phyloP scores from a whole-genome alignment of 2,329 filamentous ascomycete species.

The Fusarium sp. region DNA sequence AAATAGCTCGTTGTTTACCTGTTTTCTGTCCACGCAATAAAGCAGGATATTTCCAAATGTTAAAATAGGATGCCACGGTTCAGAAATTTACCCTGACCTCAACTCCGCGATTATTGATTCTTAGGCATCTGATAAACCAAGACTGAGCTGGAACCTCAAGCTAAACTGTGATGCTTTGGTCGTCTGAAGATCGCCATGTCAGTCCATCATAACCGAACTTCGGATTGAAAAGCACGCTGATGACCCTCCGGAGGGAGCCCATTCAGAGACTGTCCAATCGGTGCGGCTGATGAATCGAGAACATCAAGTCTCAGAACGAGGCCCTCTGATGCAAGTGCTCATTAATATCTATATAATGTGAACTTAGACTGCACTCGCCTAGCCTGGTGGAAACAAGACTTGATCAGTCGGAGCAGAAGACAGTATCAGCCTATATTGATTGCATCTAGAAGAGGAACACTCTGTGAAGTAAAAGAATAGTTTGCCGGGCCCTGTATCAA shows the following conservation, averaged over 20 bases:
- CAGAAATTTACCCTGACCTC: background rate
- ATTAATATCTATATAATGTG: too few species aligned
- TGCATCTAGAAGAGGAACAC: background rate
- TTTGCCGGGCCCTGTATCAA: fast-evolving
- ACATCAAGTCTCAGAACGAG: background rate
- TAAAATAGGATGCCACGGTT: background rate
- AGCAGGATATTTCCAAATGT: background rate
- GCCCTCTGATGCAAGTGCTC: background rate
- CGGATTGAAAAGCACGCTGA: fast-evolving
- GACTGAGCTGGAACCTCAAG: background rate
- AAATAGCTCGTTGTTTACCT: fast-evolving
- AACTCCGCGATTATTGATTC: background rate
- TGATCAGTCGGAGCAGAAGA: background rate
- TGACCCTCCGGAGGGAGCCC: background rate
- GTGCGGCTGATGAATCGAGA: background rate
- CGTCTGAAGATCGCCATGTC: background rate
- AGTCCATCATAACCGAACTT: background rate
- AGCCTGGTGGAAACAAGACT: background rate
- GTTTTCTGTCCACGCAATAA: fast-evolving
- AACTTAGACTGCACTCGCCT: too few species aligned
- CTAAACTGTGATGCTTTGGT: background rate
- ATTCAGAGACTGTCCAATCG: background rate
- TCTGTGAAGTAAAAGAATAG: background rate
- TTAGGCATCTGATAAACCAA: background rate
- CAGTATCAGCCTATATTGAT: fast-evolving